Conservation (phyloP, 176 grass and related monocot genomes). For the Carex pumila region DNA sequence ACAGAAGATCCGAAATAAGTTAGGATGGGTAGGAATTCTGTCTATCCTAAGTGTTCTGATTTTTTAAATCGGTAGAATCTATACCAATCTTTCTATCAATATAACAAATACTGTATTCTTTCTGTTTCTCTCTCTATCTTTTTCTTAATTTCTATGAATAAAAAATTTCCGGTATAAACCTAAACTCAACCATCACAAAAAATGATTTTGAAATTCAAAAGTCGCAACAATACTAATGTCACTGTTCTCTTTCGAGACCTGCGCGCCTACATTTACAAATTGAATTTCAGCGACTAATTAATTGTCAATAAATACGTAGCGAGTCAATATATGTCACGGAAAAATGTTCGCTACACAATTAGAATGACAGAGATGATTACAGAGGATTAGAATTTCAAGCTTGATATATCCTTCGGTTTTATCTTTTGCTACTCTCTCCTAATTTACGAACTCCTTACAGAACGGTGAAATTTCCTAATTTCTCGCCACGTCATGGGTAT, state of each 20-base stretch:
- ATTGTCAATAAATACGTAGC: background rate
- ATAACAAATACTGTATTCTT: too few species aligned
- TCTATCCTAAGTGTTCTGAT: too few species aligned
- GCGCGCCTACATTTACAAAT: background rate
- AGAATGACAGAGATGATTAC: background rate
- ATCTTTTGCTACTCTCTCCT: background rate
- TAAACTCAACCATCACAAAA: background rate
- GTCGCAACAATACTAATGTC: background rate
- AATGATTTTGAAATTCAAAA: background rate
- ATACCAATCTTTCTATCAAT: too few species aligned
- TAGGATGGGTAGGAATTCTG: too few species aligned
- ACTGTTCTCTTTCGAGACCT: slow-evolving; percentile 2
- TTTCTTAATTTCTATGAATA: too few species aligned
- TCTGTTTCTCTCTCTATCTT: too few species aligned
- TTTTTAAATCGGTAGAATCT: too few species aligned
- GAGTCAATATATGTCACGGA: background rate
- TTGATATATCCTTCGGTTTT: background rate
- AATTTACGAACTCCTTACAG: background rate
- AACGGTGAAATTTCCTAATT: background rate
- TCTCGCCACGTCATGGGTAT: background rate
- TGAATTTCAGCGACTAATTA: background rate
- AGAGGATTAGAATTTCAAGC: background rate
- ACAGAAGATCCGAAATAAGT: too few species aligned
- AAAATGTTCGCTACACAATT: background rate
- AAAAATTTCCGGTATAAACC: too few species aligned